Evolutionary conservation across 805 yeast genomes (phyloP).

Genomic region (Pichia phayaonensis): DNA sequence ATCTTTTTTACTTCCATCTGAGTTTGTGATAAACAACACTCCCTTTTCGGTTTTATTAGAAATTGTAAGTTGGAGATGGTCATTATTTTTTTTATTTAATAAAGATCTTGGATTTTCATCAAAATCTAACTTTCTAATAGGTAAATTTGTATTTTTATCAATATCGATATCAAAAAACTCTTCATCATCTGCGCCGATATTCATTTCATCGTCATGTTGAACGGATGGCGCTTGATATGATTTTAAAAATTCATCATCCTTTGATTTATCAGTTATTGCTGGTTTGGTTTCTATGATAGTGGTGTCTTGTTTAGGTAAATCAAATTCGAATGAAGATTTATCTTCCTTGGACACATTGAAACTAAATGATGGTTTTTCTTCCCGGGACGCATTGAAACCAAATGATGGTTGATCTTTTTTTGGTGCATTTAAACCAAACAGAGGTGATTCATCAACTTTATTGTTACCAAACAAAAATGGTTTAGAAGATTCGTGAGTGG

Average conservation of each 20-base stretch:
- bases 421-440: too few relatives aligned
- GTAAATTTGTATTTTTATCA: constrained; percentile 21
- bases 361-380: background rate
- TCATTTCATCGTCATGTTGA: background rate
- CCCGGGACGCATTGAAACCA: too few relatives aligned
- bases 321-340: background rate
- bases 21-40: constrained; percentile 30
- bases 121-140: constrained; percentile 28
- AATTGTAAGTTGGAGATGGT: constrained; percentile 36
- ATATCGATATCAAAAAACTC: constrained; percentile 14
- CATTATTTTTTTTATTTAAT: constrained; percentile 24
- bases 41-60: constrained; percentile 39
- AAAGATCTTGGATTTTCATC: constrained; percentile 27
- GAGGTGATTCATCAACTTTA: too few relatives aligned
- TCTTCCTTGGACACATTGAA: background rate
- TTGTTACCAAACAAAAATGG: background rate
- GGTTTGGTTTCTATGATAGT: background rate
- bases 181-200: constrained; percentile 10
- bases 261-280: background rate
- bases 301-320: background rate
- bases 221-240: constrained; percentile 4
- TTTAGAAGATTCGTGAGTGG: background rate
- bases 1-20: background rate
- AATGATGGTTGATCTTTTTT: too few relatives aligned
- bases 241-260: constrained; percentile 6